These are phyloP conservation scores for Globisporangium nodosum DNA, from an alignment of 352 stramenopile genomes.

Conservation along the genomic window DNA sequence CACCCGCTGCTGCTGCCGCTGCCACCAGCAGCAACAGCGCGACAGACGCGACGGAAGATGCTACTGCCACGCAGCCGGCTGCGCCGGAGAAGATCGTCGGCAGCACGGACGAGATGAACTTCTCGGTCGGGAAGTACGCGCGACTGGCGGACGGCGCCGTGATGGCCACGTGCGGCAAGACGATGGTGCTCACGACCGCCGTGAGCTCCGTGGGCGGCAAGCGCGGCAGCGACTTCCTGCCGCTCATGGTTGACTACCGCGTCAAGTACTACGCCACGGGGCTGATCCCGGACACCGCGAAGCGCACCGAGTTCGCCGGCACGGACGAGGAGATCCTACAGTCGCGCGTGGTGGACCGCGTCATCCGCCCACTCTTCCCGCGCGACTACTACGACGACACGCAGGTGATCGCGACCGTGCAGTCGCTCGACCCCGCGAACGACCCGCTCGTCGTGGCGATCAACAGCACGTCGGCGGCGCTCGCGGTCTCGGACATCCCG, in stretches of 20 bases:
- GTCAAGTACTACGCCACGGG: slow-evolving; percentile 85
- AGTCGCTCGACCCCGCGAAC: slow-evolving; percentile 81
- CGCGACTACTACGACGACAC: slow-evolving; percentile 94
- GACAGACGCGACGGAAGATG: not conserved
- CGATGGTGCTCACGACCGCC: slow-evolving; percentile 82
- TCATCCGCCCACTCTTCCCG: slow-evolving; percentile 93
- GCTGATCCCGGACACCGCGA: slow-evolving; percentile 85
- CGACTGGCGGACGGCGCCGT: slow-evolving; percentile 83
- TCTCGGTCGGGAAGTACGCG: slow-evolving; percentile 74
- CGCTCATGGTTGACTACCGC: slow-evolving; percentile 93
- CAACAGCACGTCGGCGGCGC: slow-evolving; percentile 84
- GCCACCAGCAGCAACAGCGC: slow-evolving; percentile 5
- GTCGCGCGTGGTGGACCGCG: slow-evolving; percentile 94
- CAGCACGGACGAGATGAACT: slow-evolving; percentile 47
- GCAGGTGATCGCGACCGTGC: slow-evolving; percentile 90
- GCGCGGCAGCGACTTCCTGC: slow-evolving; percentile 69
- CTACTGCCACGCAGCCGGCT: not conserved
- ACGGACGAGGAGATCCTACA: slow-evolving; percentile 96
- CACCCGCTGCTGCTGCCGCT: not conserved
- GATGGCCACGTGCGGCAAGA: slow-evolving; percentile 75
- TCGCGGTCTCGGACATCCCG: slow-evolving; percentile 85
- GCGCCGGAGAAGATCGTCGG: slow-evolving; percentile 26
- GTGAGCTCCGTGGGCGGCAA: slow-evolving; percentile 60
- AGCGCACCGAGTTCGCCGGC: slow-evolving; percentile 84
- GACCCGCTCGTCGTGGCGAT: slow-evolving; percentile 86